A percentile compares a stretch with the other conserved stretches of the same genome.
These are phyloP conservation scores for Aquilaria sinensis DNA, from an alignment of 345 rosid species.

Conservation along the genomic window DNA sequence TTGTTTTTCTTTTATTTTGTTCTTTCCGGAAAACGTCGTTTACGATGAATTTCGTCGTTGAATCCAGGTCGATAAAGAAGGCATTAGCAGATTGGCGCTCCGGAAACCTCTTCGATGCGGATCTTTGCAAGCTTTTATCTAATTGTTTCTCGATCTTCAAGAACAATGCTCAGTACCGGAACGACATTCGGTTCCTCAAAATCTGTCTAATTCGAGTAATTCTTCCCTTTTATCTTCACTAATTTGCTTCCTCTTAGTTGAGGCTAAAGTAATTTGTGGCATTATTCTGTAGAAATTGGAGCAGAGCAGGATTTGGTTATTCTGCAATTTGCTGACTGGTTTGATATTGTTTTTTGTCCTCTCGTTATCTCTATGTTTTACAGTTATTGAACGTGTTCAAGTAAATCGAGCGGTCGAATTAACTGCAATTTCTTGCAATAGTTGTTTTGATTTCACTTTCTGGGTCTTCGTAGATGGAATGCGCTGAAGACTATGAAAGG, in stretches of 20 bases:
- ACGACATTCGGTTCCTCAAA: slow-evolving; percentile 89
- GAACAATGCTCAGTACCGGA: slow-evolving; percentile 46
- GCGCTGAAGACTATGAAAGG: slow-evolving; percentile 44
- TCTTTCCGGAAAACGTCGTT: not conserved
- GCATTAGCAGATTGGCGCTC: slow-evolving; percentile 35
- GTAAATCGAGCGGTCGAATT: not conserved
- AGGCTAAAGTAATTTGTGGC: too few relatives aligned
- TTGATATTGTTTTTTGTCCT: not conserved
- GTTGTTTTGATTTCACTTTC: slow-evolving; percentile 5
- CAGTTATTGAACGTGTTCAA: not conserved
- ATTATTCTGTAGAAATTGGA: not conserved
- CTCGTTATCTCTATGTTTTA: not conserved
- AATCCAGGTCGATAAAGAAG: slow-evolving; percentile 46
- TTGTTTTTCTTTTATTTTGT: not conserved
- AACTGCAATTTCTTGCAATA: not conserved
- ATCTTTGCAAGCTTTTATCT: slow-evolving; percentile 37
- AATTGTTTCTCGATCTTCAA: slow-evolving; percentile 54
- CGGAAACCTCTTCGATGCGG: slow-evolving; percentile 23
- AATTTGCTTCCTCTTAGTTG: too few relatives aligned
- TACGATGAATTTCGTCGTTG: slow-evolving; percentile 1
- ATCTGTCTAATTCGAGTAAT: slow-evolving; percentile 85
- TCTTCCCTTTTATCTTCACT: not conserved
- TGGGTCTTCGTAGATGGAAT: slow-evolving; percentile 47
- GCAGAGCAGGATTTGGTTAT: not conserved
- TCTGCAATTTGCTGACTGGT: not conserved